Evolutionary conservation across 306 rosid genomes (phyloP).

Genomic region (Canavalia ensiformis): DNA sequence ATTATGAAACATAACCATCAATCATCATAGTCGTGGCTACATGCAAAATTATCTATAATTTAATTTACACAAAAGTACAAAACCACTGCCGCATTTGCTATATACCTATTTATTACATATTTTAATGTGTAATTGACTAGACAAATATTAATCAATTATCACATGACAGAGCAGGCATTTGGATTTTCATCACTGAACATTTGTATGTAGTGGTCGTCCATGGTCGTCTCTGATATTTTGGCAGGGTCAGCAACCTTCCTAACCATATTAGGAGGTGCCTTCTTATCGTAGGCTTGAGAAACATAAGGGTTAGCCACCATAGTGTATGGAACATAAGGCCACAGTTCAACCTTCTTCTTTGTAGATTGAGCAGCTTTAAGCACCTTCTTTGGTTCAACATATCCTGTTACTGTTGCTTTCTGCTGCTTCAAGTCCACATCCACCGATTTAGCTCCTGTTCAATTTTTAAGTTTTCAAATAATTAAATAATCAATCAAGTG

Average conservation of each 20-base stretch:
- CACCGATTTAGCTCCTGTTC: constrained; percentile 83
- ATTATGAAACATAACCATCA: background rate
- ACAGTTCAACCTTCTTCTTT: constrained; percentile 90
- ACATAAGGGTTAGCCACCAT: constrained; percentile 84
- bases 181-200: constrained; percentile 95
- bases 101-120: background rate
- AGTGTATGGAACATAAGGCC: constrained; percentile 93
- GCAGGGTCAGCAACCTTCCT: constrained; percentile 69
- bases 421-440: constrained; percentile 92
- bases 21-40: background rate
- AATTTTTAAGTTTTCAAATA: background rate
- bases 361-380: constrained; percentile 91
- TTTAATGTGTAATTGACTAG: background rate
- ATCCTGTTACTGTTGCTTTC: constrained; percentile 92
- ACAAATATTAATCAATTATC: background rate
- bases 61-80: background rate
- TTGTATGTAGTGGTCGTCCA: constrained; percentile 64
- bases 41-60: constrained; percentile 7
- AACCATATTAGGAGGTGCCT: constrained; percentile 98
- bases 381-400: constrained; percentile 90
- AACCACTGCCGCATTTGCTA: background rate
- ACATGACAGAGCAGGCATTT: constrained; percentile 86
- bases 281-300: constrained; percentile 88
- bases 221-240: constrained; percentile 61
- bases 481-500: background rate